phyloP scores from a whole-genome alignment of 345 rosid species.

The Bruguiera gymnorhiza region DNA sequence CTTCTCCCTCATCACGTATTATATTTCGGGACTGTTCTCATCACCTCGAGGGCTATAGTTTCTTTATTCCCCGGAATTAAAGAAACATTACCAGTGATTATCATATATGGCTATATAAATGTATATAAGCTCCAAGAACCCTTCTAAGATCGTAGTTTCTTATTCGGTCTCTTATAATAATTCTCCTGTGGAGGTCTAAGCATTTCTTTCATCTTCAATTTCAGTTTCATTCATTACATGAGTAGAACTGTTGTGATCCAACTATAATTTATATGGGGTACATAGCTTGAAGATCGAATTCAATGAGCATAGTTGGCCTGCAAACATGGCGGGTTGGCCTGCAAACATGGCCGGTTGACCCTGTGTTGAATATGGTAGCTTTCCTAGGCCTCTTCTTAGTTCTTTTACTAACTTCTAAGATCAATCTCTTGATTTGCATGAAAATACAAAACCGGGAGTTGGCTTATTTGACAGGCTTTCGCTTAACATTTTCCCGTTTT shows the following conservation, averaged over 20 bases:
- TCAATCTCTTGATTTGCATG: too few relatives aligned
- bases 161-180: background rate
- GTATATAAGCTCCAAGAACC: constrained; percentile 26
- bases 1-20: background rate
- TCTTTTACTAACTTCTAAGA: too few relatives aligned
- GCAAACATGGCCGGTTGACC: too few relatives aligned
- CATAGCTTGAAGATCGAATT: background rate
- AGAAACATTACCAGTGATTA: constrained; percentile 14
- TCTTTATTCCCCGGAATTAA: constrained; percentile 6
- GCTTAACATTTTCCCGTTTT: too few relatives aligned
- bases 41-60: constrained; percentile 5
- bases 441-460: too few relatives aligned
- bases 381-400: too few relatives aligned
- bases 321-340: too few relatives aligned
- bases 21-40: background rate
- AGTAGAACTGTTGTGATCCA: background rate
- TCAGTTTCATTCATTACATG: background rate
- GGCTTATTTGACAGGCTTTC: too few relatives aligned
- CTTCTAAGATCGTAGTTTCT: background rate
- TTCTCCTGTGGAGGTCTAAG: background rate
- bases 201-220: background rate
- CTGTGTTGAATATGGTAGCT: too few relatives aligned
- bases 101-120: constrained; percentile 31
- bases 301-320: too few relatives aligned
- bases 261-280: background rate